Evolutionary conservation across 2,329 filamentous ascomycete genomes (phyloP), one percentile per base, ranked within the genome.

Genomic region (Ramularia endophylla): DNA sequence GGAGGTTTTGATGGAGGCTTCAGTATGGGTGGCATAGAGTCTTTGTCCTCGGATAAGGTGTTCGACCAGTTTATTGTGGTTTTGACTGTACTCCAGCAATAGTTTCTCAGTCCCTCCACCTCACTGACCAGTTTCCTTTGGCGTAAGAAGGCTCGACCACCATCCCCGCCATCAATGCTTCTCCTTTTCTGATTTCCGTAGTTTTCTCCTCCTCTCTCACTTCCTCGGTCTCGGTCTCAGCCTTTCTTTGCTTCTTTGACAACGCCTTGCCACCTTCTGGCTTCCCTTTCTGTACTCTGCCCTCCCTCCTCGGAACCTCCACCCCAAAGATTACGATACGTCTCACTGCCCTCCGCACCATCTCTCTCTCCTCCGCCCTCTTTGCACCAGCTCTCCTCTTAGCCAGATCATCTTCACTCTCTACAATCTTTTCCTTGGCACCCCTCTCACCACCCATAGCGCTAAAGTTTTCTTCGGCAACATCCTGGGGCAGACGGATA

Each of bases 341-440:
- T 51, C 81, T 73, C 2, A 81, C 81, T 0, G 78, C 79, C n/a
- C 73, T 72, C 19, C 75, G 69, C 34, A 83, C 71, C 64, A 80
- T 68, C 56, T 85, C 80, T 17, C 73, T 62, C 56, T 71, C 66
- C 43, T 70, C 65, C 3, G 70, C 70, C 32, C 61, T 58, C 43
- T 61, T 65, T 55, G 75, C 67, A 0, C 75, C 74, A 38, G 75
- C 66, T 9, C 61, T 55, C 17, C 74, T 60, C 58, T 71, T 74
- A 46, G 65, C 60, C 27, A 68, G 54, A 64, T 74, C 72, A 50
- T 73, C 72, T 2, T 70, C 67, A 2, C 70, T 74, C 56, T 78
- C 74, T 12, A 67, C 61, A 5, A 66, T 62, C n/a, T 68, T 65
- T 55, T 78, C 75, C 4, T 72, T 71, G 46, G 67, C 61, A 0